Evolutionary conservation across 2,329 filamentous ascomycete genomes (phyloP), one percentile per base, ranked within the genome.

Genomic region (Myrmaecium sp.): DNA sequence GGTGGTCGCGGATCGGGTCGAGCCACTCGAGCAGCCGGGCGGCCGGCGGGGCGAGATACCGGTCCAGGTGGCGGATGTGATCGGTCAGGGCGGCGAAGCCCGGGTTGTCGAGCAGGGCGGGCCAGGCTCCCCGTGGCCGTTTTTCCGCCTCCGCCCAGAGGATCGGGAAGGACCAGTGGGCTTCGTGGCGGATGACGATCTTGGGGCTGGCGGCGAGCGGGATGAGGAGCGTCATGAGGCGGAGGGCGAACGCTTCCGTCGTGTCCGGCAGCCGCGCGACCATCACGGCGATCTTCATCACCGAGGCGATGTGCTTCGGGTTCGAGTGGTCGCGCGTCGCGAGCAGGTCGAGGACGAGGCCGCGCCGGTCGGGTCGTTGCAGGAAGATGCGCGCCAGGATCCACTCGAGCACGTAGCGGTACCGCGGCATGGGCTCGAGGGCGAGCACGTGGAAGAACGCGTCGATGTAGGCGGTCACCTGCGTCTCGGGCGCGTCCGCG

Each of bases 101-200:
- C 1, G 51, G 43, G 25, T 56, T 59, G 0, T 43, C 39, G 0
- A 38, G 43, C 20, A 63, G 46, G 1, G 23, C 33, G 0, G 27
- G 39, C 54, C 55, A 60, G 1, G 39, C 33, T n/a, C n/a, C n/a
- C n/a, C n/a, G n/a, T n/a, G n/a, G n/a, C 17, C 43, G 46, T 4
- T 35, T 28, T 12, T 40, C 37, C 1, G 54, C 55, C 17, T 55
- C 42, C 10, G 55, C 48, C 34, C 55, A 58, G 1, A 63, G 35
- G 4, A 49, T 48, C 3, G 54, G 60, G 29, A 57, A 53, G 7
- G 51, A 55, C 50, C 54, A 62, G 28, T 60, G 61, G 2, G 62
- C 59, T 38, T 66, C 62, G 30, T 65, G 60, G 5, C 62, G 51
- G n/a, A 66, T 55, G 17, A 58, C 54, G 1, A 64, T 54, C 33